Evolutionary conservation across 306 rosid genomes (phyloP), one percentile per base, ranked within the genome.

Genomic region (Cicer pinnatifidum): DNA sequence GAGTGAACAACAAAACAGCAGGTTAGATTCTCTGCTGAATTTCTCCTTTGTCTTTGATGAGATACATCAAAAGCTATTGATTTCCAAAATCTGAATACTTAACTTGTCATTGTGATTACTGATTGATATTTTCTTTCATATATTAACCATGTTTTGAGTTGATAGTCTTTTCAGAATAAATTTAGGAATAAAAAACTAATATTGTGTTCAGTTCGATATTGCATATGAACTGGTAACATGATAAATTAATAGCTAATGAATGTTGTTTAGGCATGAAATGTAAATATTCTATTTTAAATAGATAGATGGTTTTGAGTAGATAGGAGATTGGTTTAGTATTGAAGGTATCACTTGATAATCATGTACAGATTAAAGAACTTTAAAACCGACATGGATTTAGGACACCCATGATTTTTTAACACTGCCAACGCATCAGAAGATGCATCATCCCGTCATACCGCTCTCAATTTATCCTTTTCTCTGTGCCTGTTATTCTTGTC

Each of bases 21-120:
- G 80, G 87, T 84, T 15, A 60, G 80, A 68, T 77, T 35, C 33
- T 76, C 53, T 52, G n/a, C 41, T 80, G 62, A 8, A 12, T 48
- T 64, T 63, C 35, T 47, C 1, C 1, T 28, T 7, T 61, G 1
- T 15, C 41, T 57, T 47, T 40, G 50, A 53, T 53, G 11, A 53
- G 9, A 53, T 53, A 11, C 7, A 16, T 50, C 9, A 6, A 9
- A 13, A 50, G 4, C 19, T 57, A 57, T 69, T 70, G 47, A 64
- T 72, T 63, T 37, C 16, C 40, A 62, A 52, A 13, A 51, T 38
- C 17, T 51, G 35, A 16, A 63, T 71, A 23, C 16, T 3, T 6
- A 43, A 11, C 23, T 8, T 51, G 62, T 51, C 13, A 9, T 11
- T 38, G 56, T 47, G 70, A 56, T 5, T 28, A 62, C 45, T 56